phyloP scores from a whole-genome alignment of 1,139 yeast species.

The Pichia sp. region DNA sequence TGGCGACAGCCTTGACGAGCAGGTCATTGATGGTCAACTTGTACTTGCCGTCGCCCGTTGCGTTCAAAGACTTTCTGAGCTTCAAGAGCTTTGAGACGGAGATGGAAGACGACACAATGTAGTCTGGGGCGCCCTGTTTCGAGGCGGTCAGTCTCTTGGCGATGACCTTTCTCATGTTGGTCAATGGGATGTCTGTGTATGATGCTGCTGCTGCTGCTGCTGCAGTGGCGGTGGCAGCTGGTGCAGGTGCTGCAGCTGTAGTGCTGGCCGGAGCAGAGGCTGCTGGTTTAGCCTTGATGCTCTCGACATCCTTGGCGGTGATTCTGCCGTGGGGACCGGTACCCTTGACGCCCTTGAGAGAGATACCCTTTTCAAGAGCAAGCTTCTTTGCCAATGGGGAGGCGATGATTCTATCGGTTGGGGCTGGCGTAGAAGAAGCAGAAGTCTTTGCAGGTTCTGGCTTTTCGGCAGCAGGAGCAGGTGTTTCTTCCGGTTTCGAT shows the following conservation, averaged over 20 bases:
- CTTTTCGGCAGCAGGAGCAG: constrained; percentile 39
- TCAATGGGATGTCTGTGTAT: constrained; percentile 79
- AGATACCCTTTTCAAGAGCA: constrained; percentile 89
- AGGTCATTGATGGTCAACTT: constrained; percentile 92
- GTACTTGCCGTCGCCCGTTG: constrained; percentile 81
- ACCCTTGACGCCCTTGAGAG: constrained; percentile 81
- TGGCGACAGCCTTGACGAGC: constrained; percentile 88
- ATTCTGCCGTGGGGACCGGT: constrained; percentile 96
- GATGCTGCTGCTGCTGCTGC: constrained; percentile 53
- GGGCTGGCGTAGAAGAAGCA: constrained; percentile 26
- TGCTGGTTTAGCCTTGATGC: too few relatives aligned
- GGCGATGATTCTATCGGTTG: constrained; percentile 73
- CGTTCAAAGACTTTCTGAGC: constrained; percentile 85
- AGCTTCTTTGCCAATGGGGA: constrained; percentile 93
- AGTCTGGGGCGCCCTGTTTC: constrained; percentile 83
- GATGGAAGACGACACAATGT: constrained; percentile 81
- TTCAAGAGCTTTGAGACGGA: constrained; percentile 88
- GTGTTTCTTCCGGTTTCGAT: constrained; percentile 27
- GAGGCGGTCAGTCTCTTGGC: constrained; percentile 86
- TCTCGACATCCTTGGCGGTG: constrained; percentile 84
- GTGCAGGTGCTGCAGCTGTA: constrained; percentile 35
- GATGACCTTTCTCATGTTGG: constrained; percentile 91
- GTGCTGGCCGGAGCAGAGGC: constrained; percentile 28
- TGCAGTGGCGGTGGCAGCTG: constrained; percentile 42
- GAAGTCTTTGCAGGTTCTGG: constrained; percentile 27